Percentiles rank a stretch among this genome's conserved stretches.
Conservation (phyloP, 179 eudicot species). For the Beta lomatogona region DNA sequence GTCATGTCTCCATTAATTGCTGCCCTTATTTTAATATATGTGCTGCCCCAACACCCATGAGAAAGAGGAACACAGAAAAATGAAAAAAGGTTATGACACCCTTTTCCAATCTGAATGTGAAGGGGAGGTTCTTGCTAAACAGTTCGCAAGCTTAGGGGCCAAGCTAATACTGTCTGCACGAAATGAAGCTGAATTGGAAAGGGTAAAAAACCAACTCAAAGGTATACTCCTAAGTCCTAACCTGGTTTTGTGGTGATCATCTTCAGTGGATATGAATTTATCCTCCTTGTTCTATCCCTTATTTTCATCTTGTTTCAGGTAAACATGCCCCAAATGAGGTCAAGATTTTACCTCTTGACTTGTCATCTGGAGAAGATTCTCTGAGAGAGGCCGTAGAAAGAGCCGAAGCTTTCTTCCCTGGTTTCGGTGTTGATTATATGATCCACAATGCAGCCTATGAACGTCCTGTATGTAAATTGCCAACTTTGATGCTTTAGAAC, state of each 20-base stretch:
- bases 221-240: constrained; percentile 53
- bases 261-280: neutral
- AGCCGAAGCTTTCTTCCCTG: constrained; percentile 75
- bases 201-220: constrained; percentile 70
- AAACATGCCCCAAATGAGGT: constrained; percentile 83
- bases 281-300: constrained; percentile 5
- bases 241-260: neutral
- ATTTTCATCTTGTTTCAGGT: constrained; percentile 43
- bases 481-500: neutral
- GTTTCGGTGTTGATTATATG: constrained; percentile 81
- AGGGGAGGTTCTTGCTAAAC: constrained; percentile 92
- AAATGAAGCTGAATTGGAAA: constrained; percentile 75
- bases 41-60: neutral
- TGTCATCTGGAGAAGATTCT: constrained; percentile 74
- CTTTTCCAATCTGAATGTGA: constrained; percentile 24
- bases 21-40: neutral
- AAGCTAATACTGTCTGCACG: constrained; percentile 90
- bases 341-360: constrained; percentile 81
- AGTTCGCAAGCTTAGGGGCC: constrained; percentile 87
- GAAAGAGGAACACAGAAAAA: constrained; percentile 3
- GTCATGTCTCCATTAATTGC: neutral
- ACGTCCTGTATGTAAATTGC: constrained; percentile 71
- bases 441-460: constrained; percentile 96
- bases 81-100: constrained; percentile 4
- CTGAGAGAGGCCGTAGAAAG: constrained; percentile 64